Evolutionary conservation across 495 filamentous ascomycete genomes (phyloP).

Genomic region (Thermothielavioides terrestris): DNA sequence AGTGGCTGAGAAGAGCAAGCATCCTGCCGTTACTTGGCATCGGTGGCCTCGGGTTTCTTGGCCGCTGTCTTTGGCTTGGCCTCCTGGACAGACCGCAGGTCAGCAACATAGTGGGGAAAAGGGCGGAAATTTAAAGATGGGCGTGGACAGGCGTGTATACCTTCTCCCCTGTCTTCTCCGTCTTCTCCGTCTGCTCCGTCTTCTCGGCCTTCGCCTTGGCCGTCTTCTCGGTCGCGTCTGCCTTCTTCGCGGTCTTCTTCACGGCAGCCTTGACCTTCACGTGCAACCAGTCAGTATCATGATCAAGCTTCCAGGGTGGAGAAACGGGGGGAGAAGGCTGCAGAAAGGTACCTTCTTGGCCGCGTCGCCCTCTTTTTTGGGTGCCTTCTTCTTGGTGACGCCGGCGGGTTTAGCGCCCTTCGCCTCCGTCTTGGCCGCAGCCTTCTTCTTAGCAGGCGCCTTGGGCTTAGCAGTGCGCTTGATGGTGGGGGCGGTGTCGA

Average conservation of each 20-base stretch:
- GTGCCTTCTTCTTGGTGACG: slow-evolving; percentile 47
- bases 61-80: slow-evolving; percentile 32
- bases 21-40: slow-evolving; percentile 10
- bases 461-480: slow-evolving; percentile 38
- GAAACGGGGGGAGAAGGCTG: neutral
- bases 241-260: slow-evolving; percentile 31
- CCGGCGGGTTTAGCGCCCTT: slow-evolving; percentile 45
- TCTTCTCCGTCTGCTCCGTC: neutral
- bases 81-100: slow-evolving; percentile 13
- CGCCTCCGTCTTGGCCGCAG: slow-evolving; percentile 30
- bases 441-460: slow-evolving; percentile 34
- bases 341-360: slow-evolving; percentile 45
- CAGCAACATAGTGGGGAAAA: neutral
- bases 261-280: slow-evolving; percentile 40
- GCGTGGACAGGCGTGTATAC: neutral
- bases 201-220: slow-evolving; percentile 11
- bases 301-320: neutral
- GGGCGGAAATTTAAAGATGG: neutral
- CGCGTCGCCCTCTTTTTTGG: slow-evolving; percentile 40
- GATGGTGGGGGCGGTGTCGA: slow-evolving; percentile 43
- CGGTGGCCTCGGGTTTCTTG: slow-evolving; percentile 32
- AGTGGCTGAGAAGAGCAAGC: neutral
- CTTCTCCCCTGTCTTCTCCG: slow-evolving; percentile 20
- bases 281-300: neutral
- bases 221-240: slow-evolving; percentile 14